phyloP scores from a whole-genome alignment of 2,329 filamentous ascomycete genomes.

The Aspergillus proliferans region DNA sequence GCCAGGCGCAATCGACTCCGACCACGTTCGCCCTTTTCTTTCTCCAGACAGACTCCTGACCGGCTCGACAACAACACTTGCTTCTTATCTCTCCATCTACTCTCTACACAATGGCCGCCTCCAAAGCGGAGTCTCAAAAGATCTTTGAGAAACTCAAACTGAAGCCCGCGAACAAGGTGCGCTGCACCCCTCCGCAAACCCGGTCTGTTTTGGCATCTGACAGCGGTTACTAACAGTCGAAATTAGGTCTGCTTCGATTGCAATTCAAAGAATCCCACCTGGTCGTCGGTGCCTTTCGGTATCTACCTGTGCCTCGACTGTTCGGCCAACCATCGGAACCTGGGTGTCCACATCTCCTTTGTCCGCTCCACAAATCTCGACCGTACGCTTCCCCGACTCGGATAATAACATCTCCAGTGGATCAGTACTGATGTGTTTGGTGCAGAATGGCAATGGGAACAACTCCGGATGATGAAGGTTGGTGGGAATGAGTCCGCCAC shows the following conservation, averaged over 20 bases:
- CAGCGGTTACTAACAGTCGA: slow-evolving; percentile 6
- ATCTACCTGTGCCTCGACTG: slow-evolving; percentile 98
- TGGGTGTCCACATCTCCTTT: slow-evolving; percentile 98
- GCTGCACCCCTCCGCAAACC: slow-evolving; percentile 26
- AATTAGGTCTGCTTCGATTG: slow-evolving; percentile 94
- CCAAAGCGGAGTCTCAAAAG: slow-evolving; percentile 91
- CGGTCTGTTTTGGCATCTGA: neutral
- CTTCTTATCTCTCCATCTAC: slow-evolving; percentile 2
- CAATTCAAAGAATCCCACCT: slow-evolving; percentile 93
- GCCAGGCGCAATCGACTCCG: slow-evolving; percentile 22
- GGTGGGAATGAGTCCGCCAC: slow-evolving; percentile 97
- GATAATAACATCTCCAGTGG: neutral
- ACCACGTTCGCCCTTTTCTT: slow-evolving; percentile 30
- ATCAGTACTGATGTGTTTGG: slow-evolving; percentile 15
- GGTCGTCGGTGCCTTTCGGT: slow-evolving; percentile 93
- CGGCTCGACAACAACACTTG: neutral
- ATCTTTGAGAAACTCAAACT: slow-evolving; percentile 97
- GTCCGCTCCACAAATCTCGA: slow-evolving; percentile 97
- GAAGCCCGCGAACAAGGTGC: slow-evolving; percentile 90
- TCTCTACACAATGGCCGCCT: slow-evolving; percentile 56
- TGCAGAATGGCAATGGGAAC: slow-evolving; percentile 96
- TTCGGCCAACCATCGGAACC: slow-evolving; percentile 91
- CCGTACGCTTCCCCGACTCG: slow-evolving; percentile 57
- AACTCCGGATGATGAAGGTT: slow-evolving; percentile 94
- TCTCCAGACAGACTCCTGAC: slow-evolving; percentile 4